Evolutionary conservation across 352 stramenopile genomes (phyloP).

Genomic region (Pelagophyceae sp.): DNA sequence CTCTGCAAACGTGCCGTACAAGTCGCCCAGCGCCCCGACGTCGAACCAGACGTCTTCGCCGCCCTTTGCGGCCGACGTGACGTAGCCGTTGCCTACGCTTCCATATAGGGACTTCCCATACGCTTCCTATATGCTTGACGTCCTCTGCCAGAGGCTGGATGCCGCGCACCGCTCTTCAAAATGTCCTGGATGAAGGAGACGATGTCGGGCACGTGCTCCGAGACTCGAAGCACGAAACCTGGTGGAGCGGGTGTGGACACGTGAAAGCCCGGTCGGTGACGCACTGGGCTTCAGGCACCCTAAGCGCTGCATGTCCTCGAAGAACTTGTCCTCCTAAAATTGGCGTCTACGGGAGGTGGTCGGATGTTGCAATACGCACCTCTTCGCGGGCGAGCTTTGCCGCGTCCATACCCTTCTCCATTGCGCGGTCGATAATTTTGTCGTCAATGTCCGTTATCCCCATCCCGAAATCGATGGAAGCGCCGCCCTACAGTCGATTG

Average conservation of each 20-base stretch:
- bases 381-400: slow-evolving; percentile 61
- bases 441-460: slow-evolving; percentile 98
- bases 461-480: slow-evolving; percentile 75
- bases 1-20: slow-evolving; percentile 24
- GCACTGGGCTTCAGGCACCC: too few relatives aligned
- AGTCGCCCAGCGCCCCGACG: slow-evolving; percentile 52
- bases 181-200: slow-evolving; percentile 72
- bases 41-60: slow-evolving; percentile 81
- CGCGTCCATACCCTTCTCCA: slow-evolving; percentile 59
- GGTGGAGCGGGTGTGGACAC: too few relatives aligned
- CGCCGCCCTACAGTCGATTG: too few relatives aligned
- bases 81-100: slow-evolving; percentile 72
- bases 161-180: slow-evolving; percentile 68
- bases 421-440: slow-evolving; percentile 90
- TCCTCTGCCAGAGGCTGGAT: too few relatives aligned
- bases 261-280: too few relatives aligned
- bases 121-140: too few relatives aligned
- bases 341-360: too few relatives aligned
- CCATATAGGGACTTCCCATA: too few relatives aligned
- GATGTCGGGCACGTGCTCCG: slow-evolving; percentile 73
- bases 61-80: slow-evolving; percentile 42
- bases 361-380: too few relatives aligned
- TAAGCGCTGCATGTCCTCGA: slow-evolving; percentile 30
- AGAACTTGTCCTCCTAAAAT: slow-evolving; percentile 66
- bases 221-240: slow-evolving; percentile 43